Evolutionary conservation across 768 basidiomycete genomes (phyloP), one percentile per base, ranked within the genome.

Genomic region (Suillus ampliporus): DNA sequence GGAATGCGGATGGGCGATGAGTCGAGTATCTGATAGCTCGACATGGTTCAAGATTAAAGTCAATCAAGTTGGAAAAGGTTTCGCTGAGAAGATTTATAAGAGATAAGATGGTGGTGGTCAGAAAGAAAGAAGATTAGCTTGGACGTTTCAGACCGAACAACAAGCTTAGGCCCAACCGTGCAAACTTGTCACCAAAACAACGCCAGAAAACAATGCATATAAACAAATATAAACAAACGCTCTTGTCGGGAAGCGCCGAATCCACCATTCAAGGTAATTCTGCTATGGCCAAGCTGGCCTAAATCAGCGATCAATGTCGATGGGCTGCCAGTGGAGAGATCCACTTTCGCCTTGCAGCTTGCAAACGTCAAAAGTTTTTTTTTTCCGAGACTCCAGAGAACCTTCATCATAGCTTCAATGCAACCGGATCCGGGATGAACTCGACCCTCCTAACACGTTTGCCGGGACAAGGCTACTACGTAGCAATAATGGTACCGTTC

Each of bases 1-100:
- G 66, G 66, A 19, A 60, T 54, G 38, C 46, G 65, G 43, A 66
- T 53, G 34, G 66, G 68, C 3, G 76, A 77, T 43, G 76, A 76
- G 65, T 78, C 77, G 61, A 78, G 74, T 21, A 78, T 57, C 34
- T 68, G 71, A 38, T 72, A 73, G 67, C 72, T 72, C 67, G 75
- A 74, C 74, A 74, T 74, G 58, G 48, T 60, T 61, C 31, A 31
- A 43, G 23, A 31, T 51, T 17, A 35, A 51, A 19, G 19, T 47
- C 41, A 58, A 58, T 52, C 28, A 31, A 54, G 57, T 21, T 57
- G 41, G 28, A 58, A 31, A 31, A 23, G 17, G 54, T 58, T 34
- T 35, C 52, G 34, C n/a, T 53, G 7, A 35, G 52, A 52, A 48
- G 19, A 57, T 26, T 48, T 44, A 31, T 48, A 31, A 31, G 57